A percentile compares a stretch with the other conserved stretches of the same genome.
Conservation (phyloP, 768 basidiomycete genomes). For the Pholiota conissans region DNA sequence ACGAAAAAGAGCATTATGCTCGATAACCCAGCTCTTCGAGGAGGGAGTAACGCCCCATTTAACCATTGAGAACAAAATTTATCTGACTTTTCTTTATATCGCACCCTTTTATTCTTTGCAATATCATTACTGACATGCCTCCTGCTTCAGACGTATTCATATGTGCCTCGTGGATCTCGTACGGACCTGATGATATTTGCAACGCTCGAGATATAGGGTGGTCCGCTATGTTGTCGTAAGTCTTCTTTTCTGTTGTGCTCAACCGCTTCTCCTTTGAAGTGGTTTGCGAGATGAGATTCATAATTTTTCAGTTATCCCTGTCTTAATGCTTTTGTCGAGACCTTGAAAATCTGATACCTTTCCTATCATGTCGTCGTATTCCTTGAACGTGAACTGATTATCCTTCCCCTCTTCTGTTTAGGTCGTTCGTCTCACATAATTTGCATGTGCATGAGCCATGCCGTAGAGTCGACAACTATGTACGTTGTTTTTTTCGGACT, state of each 20-base stretch:
- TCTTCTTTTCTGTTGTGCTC: background rate
- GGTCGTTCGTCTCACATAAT: too few species aligned
- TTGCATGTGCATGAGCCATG: too few species aligned
- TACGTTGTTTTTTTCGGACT: too few species aligned
- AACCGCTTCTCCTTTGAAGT: conserved; percentile 1
- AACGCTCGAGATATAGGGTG: too few species aligned
- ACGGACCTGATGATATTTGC: too few species aligned
- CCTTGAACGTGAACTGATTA: background rate
- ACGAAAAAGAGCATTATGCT: conserved; percentile 83
- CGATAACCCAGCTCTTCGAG: conserved; percentile 96
- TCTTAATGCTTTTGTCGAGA: conserved; percentile 33
- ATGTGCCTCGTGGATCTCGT: too few species aligned
- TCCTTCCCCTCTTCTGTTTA: too few species aligned
- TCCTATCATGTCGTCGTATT: background rate
- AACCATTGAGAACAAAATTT: conserved; percentile 61
- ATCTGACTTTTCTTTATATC: conserved; percentile 36
- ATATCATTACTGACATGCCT: conserved; percentile 1
- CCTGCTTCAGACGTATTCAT: too few species aligned
- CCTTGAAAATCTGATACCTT: conserved; percentile 33
- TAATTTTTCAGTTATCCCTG: conserved; percentile 38
- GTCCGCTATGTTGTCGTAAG: conserved; percentile 11
- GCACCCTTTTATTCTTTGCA: background rate
- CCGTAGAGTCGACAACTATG: too few species aligned
- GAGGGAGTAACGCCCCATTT: conserved; percentile 87
- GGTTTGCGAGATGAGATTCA: conserved; percentile 25